Evolutionary conservation across 192 early-diverging fungal genomes (phyloP).

Genomic region (Coemansia sp.): DNA sequence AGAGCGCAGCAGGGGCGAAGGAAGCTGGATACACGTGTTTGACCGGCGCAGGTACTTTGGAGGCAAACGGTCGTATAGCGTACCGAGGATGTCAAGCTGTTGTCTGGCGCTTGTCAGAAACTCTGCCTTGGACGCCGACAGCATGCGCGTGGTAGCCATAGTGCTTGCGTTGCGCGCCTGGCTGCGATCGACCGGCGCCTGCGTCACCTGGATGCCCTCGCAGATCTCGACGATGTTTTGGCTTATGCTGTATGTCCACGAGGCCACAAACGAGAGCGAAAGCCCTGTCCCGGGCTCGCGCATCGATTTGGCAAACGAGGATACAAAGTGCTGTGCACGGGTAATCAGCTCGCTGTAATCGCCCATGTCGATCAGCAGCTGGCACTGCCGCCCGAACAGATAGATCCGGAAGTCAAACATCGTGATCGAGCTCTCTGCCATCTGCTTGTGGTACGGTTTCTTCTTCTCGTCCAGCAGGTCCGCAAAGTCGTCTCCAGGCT

Average conservation of each 20-base stretch:
- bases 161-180: background rate
- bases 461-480: slow-evolving; percentile 73
- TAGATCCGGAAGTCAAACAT: slow-evolving; percentile 98
- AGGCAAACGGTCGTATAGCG: slow-evolving; percentile 26
- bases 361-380: slow-evolving; percentile 69
- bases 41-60: slow-evolving; percentile 9
- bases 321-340: slow-evolving; percentile 43
- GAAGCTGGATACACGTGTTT: slow-evolving; percentile 13
- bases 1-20: slow-evolving; percentile 8
- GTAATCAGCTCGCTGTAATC: slow-evolving; percentile 42
- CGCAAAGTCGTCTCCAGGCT: slow-evolving; percentile 82
- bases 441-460: slow-evolving; percentile 85
- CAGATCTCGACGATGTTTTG: slow-evolving; percentile 53
- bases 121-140: slow-evolving; percentile 52
- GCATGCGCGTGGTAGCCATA: slow-evolving; percentile 8
- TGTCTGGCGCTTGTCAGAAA: slow-evolving; percentile 43
- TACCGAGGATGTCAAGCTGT: slow-evolving; percentile 50
- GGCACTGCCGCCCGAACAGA: slow-evolving; percentile 88
- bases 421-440: slow-evolving; percentile 85
- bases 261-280: slow-evolving; percentile 32
- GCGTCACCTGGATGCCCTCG: slow-evolving; percentile 36
- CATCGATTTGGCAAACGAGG: slow-evolving; percentile 35
- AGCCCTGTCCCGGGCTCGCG: slow-evolving; percentile 39
- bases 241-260: slow-evolving; percentile 51
- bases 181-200: slow-evolving; percentile 11